phyloP scores from a whole-genome alignment of 1,284 basidiomycete species.

The Boletus albobrunnescens region DNA sequence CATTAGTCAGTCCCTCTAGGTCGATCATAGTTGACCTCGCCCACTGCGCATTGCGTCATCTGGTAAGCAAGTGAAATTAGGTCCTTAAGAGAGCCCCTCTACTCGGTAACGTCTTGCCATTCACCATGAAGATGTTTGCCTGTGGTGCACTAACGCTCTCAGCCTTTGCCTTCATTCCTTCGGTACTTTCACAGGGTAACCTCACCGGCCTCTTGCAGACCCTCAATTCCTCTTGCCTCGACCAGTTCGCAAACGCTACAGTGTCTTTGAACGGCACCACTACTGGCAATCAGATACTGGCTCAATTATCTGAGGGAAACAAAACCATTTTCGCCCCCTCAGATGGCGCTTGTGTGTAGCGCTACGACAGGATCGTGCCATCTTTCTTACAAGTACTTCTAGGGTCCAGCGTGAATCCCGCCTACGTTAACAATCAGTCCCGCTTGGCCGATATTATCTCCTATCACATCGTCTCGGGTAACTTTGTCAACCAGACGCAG shows the following conservation, averaged over 20 bases:
- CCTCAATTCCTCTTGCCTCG: conserved; percentile 38
- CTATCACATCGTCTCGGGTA: conserved; percentile 62
- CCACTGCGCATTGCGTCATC: conserved; percentile 34
- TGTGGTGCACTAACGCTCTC: conserved; percentile 2
- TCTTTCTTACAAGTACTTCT: conserved; percentile 1
- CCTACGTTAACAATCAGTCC: conserved; percentile 28
- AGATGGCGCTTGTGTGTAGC: conserved; percentile 43
- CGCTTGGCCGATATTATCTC: conserved; percentile 46
- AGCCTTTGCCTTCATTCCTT: conserved; percentile 13
- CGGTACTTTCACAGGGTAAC: conserved; percentile 22
- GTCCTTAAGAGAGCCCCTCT: not conserved
- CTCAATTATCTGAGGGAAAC: conserved; percentile 36
- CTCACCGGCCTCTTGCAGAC: conserved; percentile 34
- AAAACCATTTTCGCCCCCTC: conserved; percentile 49
- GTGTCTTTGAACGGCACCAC: conserved; percentile 40
- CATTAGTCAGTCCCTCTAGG: not conserved
- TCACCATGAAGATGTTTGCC: too few species aligned
- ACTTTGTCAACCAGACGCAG: conserved; percentile 40
- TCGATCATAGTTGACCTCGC: not conserved
- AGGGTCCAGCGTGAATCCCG: conserved; percentile 16
- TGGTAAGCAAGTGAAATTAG: not conserved
- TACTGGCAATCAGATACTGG: conserved; percentile 43
- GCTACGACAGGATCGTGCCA: not conserved
- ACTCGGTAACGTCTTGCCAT: too few species aligned
- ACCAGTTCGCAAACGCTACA: conserved; percentile 36